Percentiles rank a stretch among this genome's conserved stretches.
Evolutionary conservation across 495 filamentous ascomycete species (phyloP).

Genomic region (Trichoderma virens): DNA sequence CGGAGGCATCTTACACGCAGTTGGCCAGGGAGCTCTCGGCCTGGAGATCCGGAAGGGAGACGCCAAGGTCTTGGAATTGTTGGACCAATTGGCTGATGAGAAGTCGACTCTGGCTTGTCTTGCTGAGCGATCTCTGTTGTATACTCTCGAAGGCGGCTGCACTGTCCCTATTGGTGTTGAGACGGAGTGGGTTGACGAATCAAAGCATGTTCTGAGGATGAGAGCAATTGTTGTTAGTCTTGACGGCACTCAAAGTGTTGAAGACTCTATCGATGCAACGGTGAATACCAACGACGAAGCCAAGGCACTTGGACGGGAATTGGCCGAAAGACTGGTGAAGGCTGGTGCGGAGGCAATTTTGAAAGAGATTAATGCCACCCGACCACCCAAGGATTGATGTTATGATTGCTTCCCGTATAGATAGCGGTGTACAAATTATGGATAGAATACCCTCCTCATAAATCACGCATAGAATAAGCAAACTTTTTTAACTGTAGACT

Average conservation of each 20-base stretch:
- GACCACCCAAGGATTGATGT: neutral
- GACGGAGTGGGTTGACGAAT: neutral
- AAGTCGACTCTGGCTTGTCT: slow-evolving; percentile 1
- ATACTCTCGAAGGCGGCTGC: neutral
- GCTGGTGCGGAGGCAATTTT: neutral
- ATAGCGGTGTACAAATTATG: neutral
- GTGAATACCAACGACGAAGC: neutral
- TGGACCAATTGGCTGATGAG: neutral
- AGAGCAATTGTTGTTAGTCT: neutral
- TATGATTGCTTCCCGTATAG: neutral
- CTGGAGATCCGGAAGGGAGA: slow-evolving; percentile 2
- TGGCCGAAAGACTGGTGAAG: neutral
- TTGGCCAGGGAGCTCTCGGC: neutral
- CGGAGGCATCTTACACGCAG: neutral
- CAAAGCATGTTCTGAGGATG: neutral
- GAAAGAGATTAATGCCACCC: neutral
- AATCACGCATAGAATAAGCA: neutral
- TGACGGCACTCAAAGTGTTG: neutral
- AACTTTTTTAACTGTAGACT: neutral
- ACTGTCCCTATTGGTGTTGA: neutral
- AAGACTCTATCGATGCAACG: neutral
- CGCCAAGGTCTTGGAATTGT: neutral
- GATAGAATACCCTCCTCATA: neutral
- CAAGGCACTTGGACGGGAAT: neutral
- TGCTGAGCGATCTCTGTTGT: neutral